phyloP scores from a whole-genome alignment of 176 grass and related monocot species.

The Carex parvula region DNA sequence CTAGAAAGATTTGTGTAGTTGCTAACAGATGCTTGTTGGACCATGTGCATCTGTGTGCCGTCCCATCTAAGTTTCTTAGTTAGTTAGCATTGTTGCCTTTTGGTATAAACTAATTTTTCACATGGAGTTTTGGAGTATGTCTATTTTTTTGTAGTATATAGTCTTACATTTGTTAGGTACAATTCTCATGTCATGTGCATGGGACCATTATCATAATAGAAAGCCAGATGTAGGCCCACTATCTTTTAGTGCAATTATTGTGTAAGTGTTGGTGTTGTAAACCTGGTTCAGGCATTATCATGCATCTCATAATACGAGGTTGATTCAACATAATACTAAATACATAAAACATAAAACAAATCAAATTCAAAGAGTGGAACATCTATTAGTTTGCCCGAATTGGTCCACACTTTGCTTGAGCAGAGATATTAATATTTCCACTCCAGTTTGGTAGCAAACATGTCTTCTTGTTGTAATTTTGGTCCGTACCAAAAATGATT shows the following conservation, averaged over 20 bases:
- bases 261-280: neutral
- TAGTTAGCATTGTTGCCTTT: neutral
- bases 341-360: neutral
- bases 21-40: conserved; percentile 7
- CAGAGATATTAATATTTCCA: neutral
- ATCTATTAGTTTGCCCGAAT: neutral
- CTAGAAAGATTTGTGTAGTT: conserved; percentile 13
- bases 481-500: neutral
- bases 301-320: neutral
- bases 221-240: neutral
- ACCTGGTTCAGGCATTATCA: conserved; percentile 2
- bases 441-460: conserved; percentile 17
- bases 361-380: neutral
- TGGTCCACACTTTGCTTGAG: neutral
- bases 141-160: neutral
- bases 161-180: neutral
- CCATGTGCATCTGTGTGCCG: neutral
- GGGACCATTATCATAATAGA: neutral
- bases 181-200: neutral
- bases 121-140: neutral
- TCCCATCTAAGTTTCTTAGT: neutral
- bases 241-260: neutral
- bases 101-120: neutral
- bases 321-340: neutral
- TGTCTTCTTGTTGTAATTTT: conserved; percentile 9